Base-by-base conservation (phyloP, 352 stramenopile genomes). In the Thraustochytrium sp. region DNA sequence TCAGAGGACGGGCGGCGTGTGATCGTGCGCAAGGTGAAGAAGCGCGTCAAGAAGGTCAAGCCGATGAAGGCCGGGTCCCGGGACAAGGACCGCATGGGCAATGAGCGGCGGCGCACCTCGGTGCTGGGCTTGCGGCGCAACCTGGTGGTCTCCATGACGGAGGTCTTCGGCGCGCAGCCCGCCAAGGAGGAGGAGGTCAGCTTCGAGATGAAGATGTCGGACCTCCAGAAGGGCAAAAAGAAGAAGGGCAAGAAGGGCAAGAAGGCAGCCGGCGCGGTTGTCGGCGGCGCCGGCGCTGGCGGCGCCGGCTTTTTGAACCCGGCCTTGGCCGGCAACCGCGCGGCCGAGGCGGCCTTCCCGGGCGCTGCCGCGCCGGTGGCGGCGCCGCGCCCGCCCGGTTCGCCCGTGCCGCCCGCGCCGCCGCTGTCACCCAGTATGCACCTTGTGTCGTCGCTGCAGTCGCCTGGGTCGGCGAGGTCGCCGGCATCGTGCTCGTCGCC, bases 31-130 rank as follows among this genome's bases (percentile, higher is more conserved):
- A 72, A 72, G 26, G 31, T 72, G 11, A 72, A 72, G 59, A 72
- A 72, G 59, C 29, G 59, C 21, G 59, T 72, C 1, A 72, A 72
- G 8, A 72, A 72, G 59, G 59, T 72, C 59, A 72, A 72, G 40
- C 59, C 59, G 13, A 72, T 72, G 59, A 72, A 72, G 59, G 0
- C 48, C 18, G 48, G 48, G 18, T 55, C 48, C 18, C 59, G 46
- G 26, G 36, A 44, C 21, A 72, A 72, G 2, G 18, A 72, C 16
- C 59, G n/a, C n/a, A n/a, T n/a, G n/a, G n/a, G n/a, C n/a, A n/a
- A n/a, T n/a, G n/a, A n/a, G n/a, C n/a, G n/a, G n/a, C n/a, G 59
- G 13, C 29, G 59, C 16, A 21, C 26, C 1, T 72, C 59, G 3
- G 59, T 72, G 59, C 13, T 72, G 16, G 59, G 59, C 11, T 44